Evolutionary conservation across 139 green algal species (phyloP), one percentile per base, ranked within the genome.

Genomic region (Coelastrella sp.): DNA sequence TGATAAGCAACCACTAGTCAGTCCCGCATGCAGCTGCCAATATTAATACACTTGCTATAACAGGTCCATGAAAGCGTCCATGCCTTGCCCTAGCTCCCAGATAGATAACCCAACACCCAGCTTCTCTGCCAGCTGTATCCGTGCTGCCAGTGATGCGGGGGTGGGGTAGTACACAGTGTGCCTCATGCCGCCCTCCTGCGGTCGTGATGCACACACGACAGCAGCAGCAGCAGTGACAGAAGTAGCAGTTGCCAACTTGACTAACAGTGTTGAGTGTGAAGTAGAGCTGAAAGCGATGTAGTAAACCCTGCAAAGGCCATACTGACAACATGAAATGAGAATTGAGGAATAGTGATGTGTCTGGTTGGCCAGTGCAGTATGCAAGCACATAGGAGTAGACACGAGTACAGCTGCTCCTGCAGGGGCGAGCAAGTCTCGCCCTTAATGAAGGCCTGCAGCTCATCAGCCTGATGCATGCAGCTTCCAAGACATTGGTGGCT

Each of bases 21-120:
- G 1, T 49, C 35, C 3, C 35, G 35, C 35, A 49, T 49, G 35
- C 35, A 49, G 35, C 35, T 49, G 35, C 35, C 35, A 49, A 3
- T 49, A 49, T 3, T 3, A 49, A 3, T 49, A 49, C 35, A 5
- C 63, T 72, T 58, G 58, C 24, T 87, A 96, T 60, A 96, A 60
- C 85, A 96, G 72, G 27, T 94, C 93, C 8, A 92, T 91, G 68
- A 97, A 95, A 6, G 81, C 61, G 24, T 96, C 94, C 57, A 96
- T 17, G 3, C 94, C 95, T 76, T 97, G 95, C 1, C 94, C 95
- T 8, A 97, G 85, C 90, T 97, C 95, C 95, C 95, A 97, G 20
- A 97, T 94, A 8, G 91, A 88, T 8, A 96, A 70, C 0, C 95
- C 95, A 17, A 93, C 35, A 0, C 87, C 90, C 4, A 72, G 24